Evolutionary conservation across 1,284 basidiomycete species (phyloP).

Genomic region (Puccinia novopanici): DNA sequence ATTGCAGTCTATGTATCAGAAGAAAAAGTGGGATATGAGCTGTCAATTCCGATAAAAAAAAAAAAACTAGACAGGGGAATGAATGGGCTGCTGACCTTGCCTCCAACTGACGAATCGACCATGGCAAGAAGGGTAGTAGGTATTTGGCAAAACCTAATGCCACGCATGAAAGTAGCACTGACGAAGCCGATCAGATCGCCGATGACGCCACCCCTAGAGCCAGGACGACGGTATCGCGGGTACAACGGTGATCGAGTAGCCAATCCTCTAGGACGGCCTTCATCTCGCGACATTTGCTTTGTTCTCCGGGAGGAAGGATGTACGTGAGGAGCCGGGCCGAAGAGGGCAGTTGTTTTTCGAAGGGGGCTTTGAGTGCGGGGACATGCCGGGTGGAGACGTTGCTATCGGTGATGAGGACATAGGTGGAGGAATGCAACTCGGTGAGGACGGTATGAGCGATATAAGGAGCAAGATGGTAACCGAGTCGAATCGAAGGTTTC

Average conservation of each 20-base stretch:
- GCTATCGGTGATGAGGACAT: constrained; percentile 89
- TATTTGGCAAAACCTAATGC: constrained; percentile 89
- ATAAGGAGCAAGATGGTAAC: constrained; percentile 84
- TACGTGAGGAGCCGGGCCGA: constrained; percentile 57
- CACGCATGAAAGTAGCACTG: constrained; percentile 94
- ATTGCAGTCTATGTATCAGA: constrained; percentile 72
- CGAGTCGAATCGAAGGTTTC: constrained; percentile 83
- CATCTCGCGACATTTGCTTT: constrained; percentile 83
- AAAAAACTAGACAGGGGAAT: background rate
- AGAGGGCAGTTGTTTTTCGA: constrained; percentile 62
- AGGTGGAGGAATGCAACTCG: constrained; percentile 76
- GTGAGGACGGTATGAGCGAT: constrained; percentile 72
- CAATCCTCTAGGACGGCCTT: constrained; percentile 95
- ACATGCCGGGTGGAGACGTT: constrained; percentile 82
- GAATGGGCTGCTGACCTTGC: constrained; percentile 65
- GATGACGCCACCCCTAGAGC: constrained; percentile 96
- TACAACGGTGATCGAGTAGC: constrained; percentile 82
- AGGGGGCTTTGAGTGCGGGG: constrained; percentile 68
- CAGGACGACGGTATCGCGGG: constrained; percentile 87
- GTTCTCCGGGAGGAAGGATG: constrained; percentile 76
- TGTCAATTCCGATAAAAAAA: background rate
- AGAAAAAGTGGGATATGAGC: background rate
- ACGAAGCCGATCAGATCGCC: constrained; percentile 93
- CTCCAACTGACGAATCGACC: constrained; percentile 97
- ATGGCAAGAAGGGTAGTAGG: constrained; percentile 95